Evolutionary conservation across 148 eudicot genomes (phyloP), one percentile per base, ranked within the genome.

Genomic region (Salicornia ramosissima): DNA sequence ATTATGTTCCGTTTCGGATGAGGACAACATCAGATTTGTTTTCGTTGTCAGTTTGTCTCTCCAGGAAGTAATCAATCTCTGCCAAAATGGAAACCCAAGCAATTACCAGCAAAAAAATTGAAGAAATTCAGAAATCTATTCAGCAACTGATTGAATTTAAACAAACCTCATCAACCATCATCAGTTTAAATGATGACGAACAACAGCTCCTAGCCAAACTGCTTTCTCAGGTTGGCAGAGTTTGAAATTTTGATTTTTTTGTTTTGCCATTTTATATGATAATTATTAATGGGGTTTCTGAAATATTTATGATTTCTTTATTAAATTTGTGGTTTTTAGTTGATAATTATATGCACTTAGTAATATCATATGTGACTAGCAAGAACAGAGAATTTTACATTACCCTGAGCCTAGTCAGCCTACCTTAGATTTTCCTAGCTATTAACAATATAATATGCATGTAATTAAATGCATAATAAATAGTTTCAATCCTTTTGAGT

Each of bases 201-300:
- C 80, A 26, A 18, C 76, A 72, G 18, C 77, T 78, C 34, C 87
- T 82, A 55, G 19, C 75, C 49, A 57, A 76, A 30, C 57, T 85
- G 70, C 74, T 82, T 75, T 77, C 92, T 68, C 82, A 83, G 87
- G 92, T 88, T 56, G 1, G 13, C n/a, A 47, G 28, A 22, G n/a
- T 49, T 30, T 4, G 7, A 45, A 45, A 9, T 45, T 45, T 45
- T 45, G 49, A 5, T 11, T 9, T 8, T 45, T 45, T 4, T 45
- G 49, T 45, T 9, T 5, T 36, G 40, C 8, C 4, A 36, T 36
- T 36, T 36, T 36, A 8, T 36, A 36, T n/a, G n/a, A n/a, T 36
- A 36, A 36, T 36, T 36, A 31, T 31, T 43, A 30, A 33, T 46
- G 50, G 51, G 24, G 13, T 64, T 52, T 62, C 2, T n/a, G 13